A percentile compares a stretch with the other conserved stretches of the same genome.
phyloP scores from a whole-genome alignment of 1,139 yeast genomes.

The Debaryomycetaceae sp. region DNA sequence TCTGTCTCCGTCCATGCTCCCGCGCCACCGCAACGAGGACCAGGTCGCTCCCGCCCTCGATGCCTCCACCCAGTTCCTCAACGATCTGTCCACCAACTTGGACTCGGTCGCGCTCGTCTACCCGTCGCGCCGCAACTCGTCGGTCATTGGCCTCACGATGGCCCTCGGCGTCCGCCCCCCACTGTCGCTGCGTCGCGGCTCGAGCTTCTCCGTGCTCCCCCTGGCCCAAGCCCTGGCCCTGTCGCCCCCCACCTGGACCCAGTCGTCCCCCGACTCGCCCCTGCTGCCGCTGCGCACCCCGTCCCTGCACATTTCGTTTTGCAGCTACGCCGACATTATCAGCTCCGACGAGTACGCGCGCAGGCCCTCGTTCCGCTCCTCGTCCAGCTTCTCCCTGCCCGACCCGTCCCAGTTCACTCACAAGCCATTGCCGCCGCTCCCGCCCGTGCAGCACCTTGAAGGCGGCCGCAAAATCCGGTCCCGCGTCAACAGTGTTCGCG shows the following conservation, averaged over 20 bases:
- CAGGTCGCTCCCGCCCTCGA: constrained; percentile 78
- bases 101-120: constrained; percentile 63
- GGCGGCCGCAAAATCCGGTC: not conserved
- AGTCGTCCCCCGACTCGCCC: constrained; percentile 20
- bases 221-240: constrained; percentile 2
- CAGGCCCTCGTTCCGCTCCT: constrained; percentile 41
- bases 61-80: constrained; percentile 58
- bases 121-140: constrained; percentile 50
- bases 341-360: constrained; percentile 49
- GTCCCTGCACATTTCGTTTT: constrained; percentile 48
- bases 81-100: constrained; percentile 45
- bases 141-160: constrained; percentile 48
- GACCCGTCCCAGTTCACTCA: not conserved
- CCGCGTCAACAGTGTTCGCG: not conserved
- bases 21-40: constrained; percentile 38
- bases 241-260: too few species aligned
- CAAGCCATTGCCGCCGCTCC: not conserved
- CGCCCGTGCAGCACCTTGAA: not conserved
- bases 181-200: constrained; percentile 32
- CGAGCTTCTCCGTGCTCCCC: constrained; percentile 10
- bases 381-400: constrained; percentile 14
- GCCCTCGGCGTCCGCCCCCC: constrained; percentile 44
- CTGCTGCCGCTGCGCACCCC: constrained; percentile 20
- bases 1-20: constrained; percentile 7
- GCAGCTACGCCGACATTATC: constrained; percentile 72